These are phyloP conservation scores for Dysphania ambrosioides DNA, from an alignment of 148 eudicot species.

Conservation along the genomic window DNA sequence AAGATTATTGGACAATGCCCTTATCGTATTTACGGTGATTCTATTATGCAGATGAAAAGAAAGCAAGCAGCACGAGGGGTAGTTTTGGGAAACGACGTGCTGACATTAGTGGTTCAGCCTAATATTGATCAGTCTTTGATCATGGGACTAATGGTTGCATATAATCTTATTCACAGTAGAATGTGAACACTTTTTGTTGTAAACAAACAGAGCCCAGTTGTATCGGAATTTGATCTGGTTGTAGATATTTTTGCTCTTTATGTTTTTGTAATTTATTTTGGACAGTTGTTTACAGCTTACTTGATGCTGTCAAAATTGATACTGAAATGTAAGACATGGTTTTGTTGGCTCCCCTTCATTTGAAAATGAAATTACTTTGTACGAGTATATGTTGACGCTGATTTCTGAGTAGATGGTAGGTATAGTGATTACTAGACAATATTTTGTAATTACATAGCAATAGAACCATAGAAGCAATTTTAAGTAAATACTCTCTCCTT, in stretches of 20 bases:
- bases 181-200: conserved; percentile 19
- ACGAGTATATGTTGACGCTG: too few relatives aligned
- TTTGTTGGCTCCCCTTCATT: neutral
- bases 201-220: conserved; percentile 9
- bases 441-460: too few relatives aligned
- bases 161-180: conserved; percentile 32
- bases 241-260: conserved; percentile 13
- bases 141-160: conserved; percentile 39
- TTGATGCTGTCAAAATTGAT: conserved; percentile 2
- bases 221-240: conserved; percentile 19
- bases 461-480: too few relatives aligned
- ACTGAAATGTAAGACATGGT: conserved; percentile 3
- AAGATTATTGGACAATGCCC: neutral
- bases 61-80: conserved; percentile 39
- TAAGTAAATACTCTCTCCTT: too few relatives aligned
- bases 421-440: too few relatives aligned
- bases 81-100: conserved; percentile 42
- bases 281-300: neutral
- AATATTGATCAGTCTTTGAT: conserved; percentile 37
- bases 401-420: too few relatives aligned
- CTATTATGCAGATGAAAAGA: conserved; percentile 31
- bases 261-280: neutral
- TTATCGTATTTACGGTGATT: neutral
- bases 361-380: too few relatives aligned
- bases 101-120: conserved; percentile 35